Base-by-base conservation (phyloP, 306 rosid genomes). In the Dalbergia cochinchinensis region DNA sequence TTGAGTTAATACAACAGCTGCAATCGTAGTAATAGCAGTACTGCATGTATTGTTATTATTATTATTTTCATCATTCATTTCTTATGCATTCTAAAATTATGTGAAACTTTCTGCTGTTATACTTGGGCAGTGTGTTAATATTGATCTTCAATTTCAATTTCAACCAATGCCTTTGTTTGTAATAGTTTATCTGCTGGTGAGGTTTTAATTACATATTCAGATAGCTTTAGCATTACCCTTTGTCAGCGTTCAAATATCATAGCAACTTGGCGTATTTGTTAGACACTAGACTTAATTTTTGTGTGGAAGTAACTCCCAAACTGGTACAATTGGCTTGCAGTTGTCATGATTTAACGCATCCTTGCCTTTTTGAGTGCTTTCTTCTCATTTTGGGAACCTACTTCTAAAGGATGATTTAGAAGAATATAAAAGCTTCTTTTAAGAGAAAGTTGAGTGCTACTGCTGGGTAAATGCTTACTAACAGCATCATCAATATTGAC, bases 251-350 rank as follows among this genome's bases (percentile, higher is more conserved):
- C 69, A 51, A 41, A 65, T 16, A 16, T 2, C 57, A 63, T 51
- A 67, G 69, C 47, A 69, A 39, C 41, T 60, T 79, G 20, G 53
- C 48, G 47, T 74, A 45, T 69, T 53, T 69, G 54, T 68, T 1
- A 59, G 71, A 16, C 60, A n/a, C 22, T 54, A 54, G n/a, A 8
- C 16, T 9, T 54, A 26, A 19, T 26, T 53, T 57, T 66, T 5
- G n/a, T 14, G 20, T 18, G 55, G 70, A 68, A 66, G 48, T 75
- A 35, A 68, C 31, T 75, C 65, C 77, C 77, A 47, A 67, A 58
- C 7, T 81, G 60, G 48, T 74, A 57, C 14, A 42, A 18, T 55
- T 42, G 18, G 69, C 68, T 48, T 45, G 41, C 42, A 19, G 11
- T 64, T 42, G n/a, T 77, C 15, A 35, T 62, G 78, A 34, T 47